A percentile compares a stretch with the other conserved stretches of the same genome.
phyloP scores from a whole-genome alignment of 441 rosid species.

The Pelargonium citronellum region DNA sequence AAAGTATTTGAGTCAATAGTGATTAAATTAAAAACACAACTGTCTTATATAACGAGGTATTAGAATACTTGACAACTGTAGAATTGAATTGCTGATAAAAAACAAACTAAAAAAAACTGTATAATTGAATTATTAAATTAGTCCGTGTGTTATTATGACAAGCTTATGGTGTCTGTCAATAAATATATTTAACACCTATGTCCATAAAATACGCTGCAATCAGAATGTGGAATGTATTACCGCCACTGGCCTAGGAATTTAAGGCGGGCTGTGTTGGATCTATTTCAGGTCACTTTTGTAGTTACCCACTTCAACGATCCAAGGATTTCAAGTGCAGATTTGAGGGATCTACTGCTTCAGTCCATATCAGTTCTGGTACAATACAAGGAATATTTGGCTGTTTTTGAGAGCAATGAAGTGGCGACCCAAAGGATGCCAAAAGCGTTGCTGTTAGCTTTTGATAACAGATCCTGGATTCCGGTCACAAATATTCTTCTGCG shows the following conservation, averaged over 20 bases:
- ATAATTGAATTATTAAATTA: no score
- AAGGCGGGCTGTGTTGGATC: constrained; percentile 6
- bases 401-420: constrained; percentile 82
- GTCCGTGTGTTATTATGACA: no score
- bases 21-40: no score
- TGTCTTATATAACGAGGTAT: no score
- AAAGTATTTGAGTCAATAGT: no score
- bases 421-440: constrained; percentile 75
- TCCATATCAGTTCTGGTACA: constrained; percentile 91
- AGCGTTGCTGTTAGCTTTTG: constrained; percentile 80
- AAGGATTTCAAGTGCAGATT: constrained; percentile 83
- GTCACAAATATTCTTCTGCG: constrained; percentile 88
- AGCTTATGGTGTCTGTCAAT: not conserved
- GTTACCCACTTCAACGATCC: constrained; percentile 87
- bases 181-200: not conserved
- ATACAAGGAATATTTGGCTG: constrained; percentile 74
- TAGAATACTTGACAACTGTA: no score
- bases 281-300: constrained; percentile 69
- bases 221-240: not conserved
- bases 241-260: not conserved
- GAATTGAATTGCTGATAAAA: no score
- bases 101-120: no score
- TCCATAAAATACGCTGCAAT: constrained; percentile 6
- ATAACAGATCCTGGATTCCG: constrained; percentile 93
- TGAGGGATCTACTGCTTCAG: constrained; percentile 93